phyloP scores from a whole-genome alignment of 2,329 filamentous ascomycete genomes.

The Aspergillus neotritici region DNA sequence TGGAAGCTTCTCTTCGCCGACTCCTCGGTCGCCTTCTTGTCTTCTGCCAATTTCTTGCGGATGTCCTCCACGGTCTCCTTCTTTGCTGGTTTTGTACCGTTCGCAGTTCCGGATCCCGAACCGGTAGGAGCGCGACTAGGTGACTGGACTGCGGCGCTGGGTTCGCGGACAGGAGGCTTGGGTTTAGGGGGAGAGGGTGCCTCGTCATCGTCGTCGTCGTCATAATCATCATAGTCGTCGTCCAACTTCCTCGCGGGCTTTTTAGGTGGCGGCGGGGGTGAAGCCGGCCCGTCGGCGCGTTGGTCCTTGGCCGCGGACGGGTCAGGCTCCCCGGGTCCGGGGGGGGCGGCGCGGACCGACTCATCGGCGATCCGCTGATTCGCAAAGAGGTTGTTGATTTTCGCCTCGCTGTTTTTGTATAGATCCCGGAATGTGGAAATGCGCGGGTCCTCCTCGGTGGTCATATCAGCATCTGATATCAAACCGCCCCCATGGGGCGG shows the following conservation, averaged over 20 bases:
- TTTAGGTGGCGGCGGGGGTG: slow-evolving; percentile 40
- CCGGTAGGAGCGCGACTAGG: slow-evolving; percentile 64
- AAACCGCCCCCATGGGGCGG: slow-evolving; percentile 41
- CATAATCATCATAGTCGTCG: slow-evolving; percentile 65
- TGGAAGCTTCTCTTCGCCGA: slow-evolving; percentile 86
- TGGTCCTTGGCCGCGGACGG: slow-evolving; percentile 22
- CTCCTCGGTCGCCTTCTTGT: slow-evolving; percentile 84
- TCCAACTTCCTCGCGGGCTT: slow-evolving; percentile 69
- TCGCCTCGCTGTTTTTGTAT: slow-evolving; percentile 70
- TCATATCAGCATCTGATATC: slow-evolving; percentile 49
- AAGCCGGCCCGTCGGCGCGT: slow-evolving; percentile 47
- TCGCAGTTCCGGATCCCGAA: slow-evolving; percentile 57
- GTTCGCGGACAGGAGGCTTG: slow-evolving; percentile 47
- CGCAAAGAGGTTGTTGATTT: slow-evolving; percentile 70
- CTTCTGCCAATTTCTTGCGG: slow-evolving; percentile 87
- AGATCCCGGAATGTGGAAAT: slow-evolving; percentile 68
- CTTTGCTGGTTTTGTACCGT: slow-evolving; percentile 51
- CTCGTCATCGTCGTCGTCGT: slow-evolving; percentile 53
- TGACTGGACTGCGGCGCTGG: slow-evolving; percentile 56
- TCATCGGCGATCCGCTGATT: slow-evolving; percentile 32
- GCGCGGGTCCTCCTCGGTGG: slow-evolving; percentile 64
- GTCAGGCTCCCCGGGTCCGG: slow-evolving; percentile 49
- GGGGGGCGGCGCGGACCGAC: slow-evolving; percentile 37
- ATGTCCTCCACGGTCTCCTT: slow-evolving; percentile 75
- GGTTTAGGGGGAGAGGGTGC: slow-evolving; percentile 47